Base-by-base conservation (phyloP, 306 rosid species). In the Glycine latifolia region DNA sequence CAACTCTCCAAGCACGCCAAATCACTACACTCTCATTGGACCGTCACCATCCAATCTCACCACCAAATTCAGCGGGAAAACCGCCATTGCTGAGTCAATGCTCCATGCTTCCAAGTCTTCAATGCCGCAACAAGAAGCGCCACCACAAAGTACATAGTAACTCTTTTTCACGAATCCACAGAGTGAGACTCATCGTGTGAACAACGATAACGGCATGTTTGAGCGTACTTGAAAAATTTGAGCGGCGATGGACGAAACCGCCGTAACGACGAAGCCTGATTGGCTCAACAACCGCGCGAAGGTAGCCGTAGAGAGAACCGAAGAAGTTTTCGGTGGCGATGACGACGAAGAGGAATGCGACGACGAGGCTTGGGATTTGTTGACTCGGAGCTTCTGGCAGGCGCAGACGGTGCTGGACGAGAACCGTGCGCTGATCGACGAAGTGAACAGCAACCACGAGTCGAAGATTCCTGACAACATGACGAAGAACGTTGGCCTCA, bases 371-470 rank as follows among this genome's bases (percentile, higher is more conserved):
- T 79, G 77, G 85, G 63, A 58, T 52, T 50, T 56, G 71, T 80
- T 83, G 12, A 75, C 67, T 56, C 71, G 67, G 77, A 83, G 81
- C 63, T 86, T 86, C 70, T 66, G 43, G 1, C 83, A 86, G 68
- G 89, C 79, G 33, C 89, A 86, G 49, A 65, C 47, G 39, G 78
- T 83, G 68, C 87, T 87, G 20, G 87, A 87, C 20, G 83, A 80
- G 81, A 87, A 83, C 79, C 67, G 60, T 26, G 59, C 17, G 2
- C 67, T 87, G 87, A 83, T 87, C 48, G 48, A 87, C 20, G 67
- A 76, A 46, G 87, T 87, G 83, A 87, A 80, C 75, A 77, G 82
- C 26, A 87, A 87, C 52, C 87, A 87, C 41, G 54, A 17, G 54
- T 87, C 87, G 35, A 87, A 76, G 85, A 72, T 58, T 53, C 71